phyloP scores from a whole-genome alignment of 192 early-diverging fungal genomes.

The Linnemannia hyalina region DNA sequence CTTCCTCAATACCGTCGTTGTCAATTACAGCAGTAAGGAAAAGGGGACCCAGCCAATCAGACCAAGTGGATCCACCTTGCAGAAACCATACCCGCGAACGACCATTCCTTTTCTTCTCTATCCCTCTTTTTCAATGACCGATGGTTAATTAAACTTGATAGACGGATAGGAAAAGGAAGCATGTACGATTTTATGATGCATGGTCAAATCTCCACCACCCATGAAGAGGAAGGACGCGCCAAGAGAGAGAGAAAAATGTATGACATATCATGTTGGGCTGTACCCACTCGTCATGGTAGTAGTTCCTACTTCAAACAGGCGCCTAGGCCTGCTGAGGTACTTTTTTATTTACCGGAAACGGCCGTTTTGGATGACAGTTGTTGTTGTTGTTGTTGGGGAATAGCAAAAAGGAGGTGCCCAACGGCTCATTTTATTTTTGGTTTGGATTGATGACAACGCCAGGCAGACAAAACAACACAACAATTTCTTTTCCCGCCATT shows the following conservation, averaged over 20 bases:
- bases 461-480: neutral
- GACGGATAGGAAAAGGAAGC: neutral
- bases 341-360: neutral
- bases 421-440: conserved; percentile 2
- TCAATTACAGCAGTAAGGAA: neutral
- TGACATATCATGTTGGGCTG: neutral
- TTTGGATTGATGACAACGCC: neutral
- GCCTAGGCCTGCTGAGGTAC: no score
- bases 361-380: neutral
- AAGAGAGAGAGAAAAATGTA: neutral
- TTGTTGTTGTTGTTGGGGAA: neutral
- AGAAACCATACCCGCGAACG: neutral
- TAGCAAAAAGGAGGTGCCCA: neutral
- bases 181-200: neutral
- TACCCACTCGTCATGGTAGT: neutral
- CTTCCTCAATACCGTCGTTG: neutral
- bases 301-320: no score
- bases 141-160: neutral
- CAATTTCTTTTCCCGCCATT: conserved; percentile 27
- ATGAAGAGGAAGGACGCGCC: neutral
- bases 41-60: neutral
- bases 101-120: neutral
- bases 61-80: neutral
- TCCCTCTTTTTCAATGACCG: neutral
- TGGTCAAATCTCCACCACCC: neutral